Evolutionary conservation across 2,329 filamentous ascomycete species (phyloP).

Genomic region (Cladosporium colombiae): DNA sequence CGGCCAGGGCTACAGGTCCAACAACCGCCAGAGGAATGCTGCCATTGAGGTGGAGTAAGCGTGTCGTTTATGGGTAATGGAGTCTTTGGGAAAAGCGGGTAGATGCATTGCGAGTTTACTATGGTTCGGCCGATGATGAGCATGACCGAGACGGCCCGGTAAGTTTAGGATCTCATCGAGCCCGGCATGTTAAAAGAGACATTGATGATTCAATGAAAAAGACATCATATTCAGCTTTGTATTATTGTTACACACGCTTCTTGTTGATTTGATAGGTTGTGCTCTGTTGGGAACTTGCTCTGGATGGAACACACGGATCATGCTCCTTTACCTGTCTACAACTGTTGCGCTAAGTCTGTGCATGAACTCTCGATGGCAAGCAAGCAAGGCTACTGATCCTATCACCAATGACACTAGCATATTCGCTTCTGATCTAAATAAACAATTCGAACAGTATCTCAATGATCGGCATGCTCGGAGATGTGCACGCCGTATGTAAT

Average conservation of each 20-base stretch:
- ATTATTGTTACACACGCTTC: constrained; percentile 13
- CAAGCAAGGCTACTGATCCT: not conserved
- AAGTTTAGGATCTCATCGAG: constrained; percentile 15
- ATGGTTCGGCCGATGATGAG: constrained; percentile 19
- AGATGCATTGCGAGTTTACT: constrained; percentile 20
- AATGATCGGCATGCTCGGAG: not conserved
- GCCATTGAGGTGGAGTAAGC: constrained; percentile 33
- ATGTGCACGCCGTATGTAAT: not conserved
- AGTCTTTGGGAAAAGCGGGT: constrained; percentile 19
- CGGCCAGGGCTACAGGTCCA: constrained; percentile 30
- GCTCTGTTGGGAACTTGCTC: not conserved
- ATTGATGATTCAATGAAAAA: constrained; percentile 22
- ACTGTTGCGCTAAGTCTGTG: not conserved
- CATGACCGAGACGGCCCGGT: constrained; percentile 8
- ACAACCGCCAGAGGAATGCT: constrained; percentile 30
- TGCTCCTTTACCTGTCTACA: not conserved
- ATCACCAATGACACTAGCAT: not conserved
- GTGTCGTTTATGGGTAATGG: constrained; percentile 16
- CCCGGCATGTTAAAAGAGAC: constrained; percentile 16
- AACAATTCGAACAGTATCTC: not conserved
- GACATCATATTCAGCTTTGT: constrained; percentile 21
- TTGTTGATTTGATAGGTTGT: not conserved
- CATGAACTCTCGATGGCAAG: not conserved
- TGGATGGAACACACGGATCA: not conserved
- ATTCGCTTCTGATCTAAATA: not conserved